These are phyloP conservation scores for Ceratocystis eucalypticola DNA, from an alignment of 2,329 filamentous ascomycete genomes.

Conservation along the genomic window DNA sequence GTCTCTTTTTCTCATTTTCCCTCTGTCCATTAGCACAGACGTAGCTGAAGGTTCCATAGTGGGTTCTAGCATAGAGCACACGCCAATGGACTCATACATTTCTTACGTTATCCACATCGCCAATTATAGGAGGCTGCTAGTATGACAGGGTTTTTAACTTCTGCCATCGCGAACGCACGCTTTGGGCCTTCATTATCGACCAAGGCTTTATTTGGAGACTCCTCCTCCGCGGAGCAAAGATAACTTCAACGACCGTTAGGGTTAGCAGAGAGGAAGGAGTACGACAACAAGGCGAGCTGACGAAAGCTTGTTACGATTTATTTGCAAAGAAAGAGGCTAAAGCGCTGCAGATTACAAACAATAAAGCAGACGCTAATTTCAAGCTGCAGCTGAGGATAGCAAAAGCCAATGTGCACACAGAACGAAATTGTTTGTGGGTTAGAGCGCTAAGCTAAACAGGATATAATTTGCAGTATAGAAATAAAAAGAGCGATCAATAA, in stretches of 20 bases:
- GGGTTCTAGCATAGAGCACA: constrained; percentile 3
- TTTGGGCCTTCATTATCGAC: not conserved
- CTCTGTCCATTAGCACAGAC: not conserved
- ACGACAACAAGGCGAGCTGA: not conserved
- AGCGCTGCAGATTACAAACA: not conserved
- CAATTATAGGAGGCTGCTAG: constrained; percentile 6
- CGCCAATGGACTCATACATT: not conserved
- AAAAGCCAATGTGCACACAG: not conserved
- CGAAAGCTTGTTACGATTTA: not conserved
- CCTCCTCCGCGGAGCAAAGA: too few relatives aligned
- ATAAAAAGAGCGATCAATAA: not conserved
- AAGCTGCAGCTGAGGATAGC: too few relatives aligned
- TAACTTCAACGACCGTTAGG: too few relatives aligned
- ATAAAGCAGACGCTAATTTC: not conserved
- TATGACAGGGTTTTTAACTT: not conserved
- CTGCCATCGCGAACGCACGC: not conserved
- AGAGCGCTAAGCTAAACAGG: not conserved
- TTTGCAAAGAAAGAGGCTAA: not conserved
- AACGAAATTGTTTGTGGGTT: not conserved
- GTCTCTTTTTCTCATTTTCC: not conserved
- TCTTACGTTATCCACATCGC: not conserved
- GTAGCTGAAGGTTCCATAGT: not conserved
- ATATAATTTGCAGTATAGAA: not conserved
- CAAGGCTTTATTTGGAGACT: not conserved
- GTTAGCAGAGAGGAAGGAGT: too few relatives aligned